Percentiles rank a stretch among this genome's conserved stretches.
phyloP scores from a whole-genome alignment of 805 yeast genomes.

The Zygosaccharomyces kombuchaensis region DNA sequence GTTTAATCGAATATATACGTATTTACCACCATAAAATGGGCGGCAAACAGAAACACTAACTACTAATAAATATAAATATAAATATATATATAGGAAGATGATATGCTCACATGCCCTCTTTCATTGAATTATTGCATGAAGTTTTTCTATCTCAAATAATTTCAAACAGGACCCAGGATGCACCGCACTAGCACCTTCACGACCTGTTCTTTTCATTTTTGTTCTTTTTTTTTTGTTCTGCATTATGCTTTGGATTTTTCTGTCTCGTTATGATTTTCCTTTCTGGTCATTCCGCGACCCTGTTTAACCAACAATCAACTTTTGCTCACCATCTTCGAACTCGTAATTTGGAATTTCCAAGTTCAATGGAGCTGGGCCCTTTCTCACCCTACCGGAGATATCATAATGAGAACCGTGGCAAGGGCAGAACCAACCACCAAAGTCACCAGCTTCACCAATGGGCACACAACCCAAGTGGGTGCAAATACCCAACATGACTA shows the following conservation, averaged over 20 bases:
- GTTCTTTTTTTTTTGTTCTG: slow-evolving; percentile 5
- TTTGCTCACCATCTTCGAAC: slow-evolving; percentile 65
- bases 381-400: slow-evolving; percentile 99
- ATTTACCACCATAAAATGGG: slow-evolving; percentile 2
- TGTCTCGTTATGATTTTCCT: slow-evolving; percentile 2
- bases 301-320: slow-evolving; percentile 79
- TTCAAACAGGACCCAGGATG: slow-evolving; percentile 2
- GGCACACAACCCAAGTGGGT: slow-evolving; percentile 99
- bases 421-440: slow-evolving; percentile 99
- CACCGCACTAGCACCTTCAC: neutral
- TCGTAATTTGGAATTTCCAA: slow-evolving; percentile 93
- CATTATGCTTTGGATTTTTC: neutral
- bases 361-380: slow-evolving; percentile 99
- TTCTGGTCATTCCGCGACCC: neutral
- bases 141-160: slow-evolving; percentile 1
- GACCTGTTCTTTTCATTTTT: neutral
- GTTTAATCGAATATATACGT: slow-evolving; percentile 13
- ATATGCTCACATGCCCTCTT: slow-evolving; percentile 18
- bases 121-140: slow-evolving; percentile 6
- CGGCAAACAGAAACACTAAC: slow-evolving; percentile 6
- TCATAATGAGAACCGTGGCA: slow-evolving; percentile 99
- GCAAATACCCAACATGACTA: slow-evolving; percentile 98
- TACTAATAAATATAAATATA: slow-evolving; percentile 10
- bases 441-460: slow-evolving; percentile 99
- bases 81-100: slow-evolving; percentile 15